Evolutionary conservation across 192 early-diverging fungal species (phyloP).

Genomic region (Backusella circina): DNA sequence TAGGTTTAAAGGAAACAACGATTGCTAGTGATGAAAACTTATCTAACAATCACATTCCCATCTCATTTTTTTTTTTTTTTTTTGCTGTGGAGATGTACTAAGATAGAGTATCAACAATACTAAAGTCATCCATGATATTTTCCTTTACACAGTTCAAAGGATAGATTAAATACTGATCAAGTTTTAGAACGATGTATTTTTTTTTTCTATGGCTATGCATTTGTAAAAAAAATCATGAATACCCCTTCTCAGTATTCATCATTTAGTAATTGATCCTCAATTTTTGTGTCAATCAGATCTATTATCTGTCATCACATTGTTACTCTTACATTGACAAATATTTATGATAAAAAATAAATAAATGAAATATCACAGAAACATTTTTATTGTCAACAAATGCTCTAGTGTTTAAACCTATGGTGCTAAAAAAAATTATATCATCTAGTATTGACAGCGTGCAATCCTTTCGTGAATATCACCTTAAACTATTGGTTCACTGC

Average conservation of each 20-base stretch:
- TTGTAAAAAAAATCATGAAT: not conserved
- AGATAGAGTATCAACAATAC: not conserved
- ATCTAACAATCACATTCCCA: not conserved
- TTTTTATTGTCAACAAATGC: not conserved
- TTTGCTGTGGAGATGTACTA: not conserved
- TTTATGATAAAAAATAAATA: not conserved
- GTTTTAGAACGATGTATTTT: not conserved
- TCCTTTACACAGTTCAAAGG: not conserved
- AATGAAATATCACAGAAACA: no score
- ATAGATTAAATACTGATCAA: not conserved
- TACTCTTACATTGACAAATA: not conserved
- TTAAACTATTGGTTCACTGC: no score
- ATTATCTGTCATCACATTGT: not conserved
- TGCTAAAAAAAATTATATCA: no score
- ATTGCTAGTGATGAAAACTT: not conserved
- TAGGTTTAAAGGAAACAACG: not conserved
- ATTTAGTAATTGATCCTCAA: not conserved
- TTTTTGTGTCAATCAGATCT: not conserved
- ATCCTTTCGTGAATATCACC: no score
- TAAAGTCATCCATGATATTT: not conserved
- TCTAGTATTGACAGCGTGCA: not conserved
- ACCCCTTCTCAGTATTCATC: not conserved
- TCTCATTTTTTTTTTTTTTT: not conserved
- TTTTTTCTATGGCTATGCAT: not conserved
- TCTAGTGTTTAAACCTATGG: no score